phyloP scores from a whole-genome alignment of 73 alveolate genomes.

The Paramecium pentaurelia region DNA sequence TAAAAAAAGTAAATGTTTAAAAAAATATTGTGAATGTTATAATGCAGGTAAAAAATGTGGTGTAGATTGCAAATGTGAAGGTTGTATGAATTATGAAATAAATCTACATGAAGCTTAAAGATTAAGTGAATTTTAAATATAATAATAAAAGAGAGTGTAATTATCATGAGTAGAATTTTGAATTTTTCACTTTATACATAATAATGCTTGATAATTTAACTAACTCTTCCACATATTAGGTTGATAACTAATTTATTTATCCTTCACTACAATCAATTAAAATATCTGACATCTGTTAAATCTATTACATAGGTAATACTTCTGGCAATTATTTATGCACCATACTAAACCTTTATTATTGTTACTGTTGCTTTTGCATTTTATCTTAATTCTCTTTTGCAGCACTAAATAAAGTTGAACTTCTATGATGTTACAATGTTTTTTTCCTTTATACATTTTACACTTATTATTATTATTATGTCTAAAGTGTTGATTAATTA shows the following conservation, averaged over 20 bases:
- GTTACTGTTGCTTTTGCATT: not conserved
- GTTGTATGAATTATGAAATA: constrained; percentile 76
- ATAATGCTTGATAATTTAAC: constrained; percentile 41
- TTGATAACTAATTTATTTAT: not conserved
- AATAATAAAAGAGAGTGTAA: constrained; percentile 26
- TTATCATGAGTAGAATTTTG: constrained; percentile 42
- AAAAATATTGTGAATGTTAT: constrained; percentile 94
- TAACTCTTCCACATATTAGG: constrained; percentile 35
- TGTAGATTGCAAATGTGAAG: constrained; percentile 85
- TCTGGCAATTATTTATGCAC: not conserved
- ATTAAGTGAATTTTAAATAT: not conserved
- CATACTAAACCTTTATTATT: not conserved
- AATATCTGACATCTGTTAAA: constrained; percentile 2
- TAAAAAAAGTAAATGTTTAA: constrained; percentile 87
- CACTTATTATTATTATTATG: not conserved
- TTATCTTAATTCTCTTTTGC: not conserved
- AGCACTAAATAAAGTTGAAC: constrained; percentile 36
- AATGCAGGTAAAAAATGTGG: constrained; percentile 80
- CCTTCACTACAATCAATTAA: constrained; percentile 15
- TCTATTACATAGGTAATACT: not conserved
- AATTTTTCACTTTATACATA: constrained; percentile 46
- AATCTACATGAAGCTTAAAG: not conserved
- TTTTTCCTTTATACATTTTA: not conserved
- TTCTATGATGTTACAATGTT: constrained; percentile 5
- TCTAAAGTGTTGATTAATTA: not conserved